Base-by-base conservation (phyloP, 495 filamentous ascomycete genomes). In the Penicillium riverlandense region DNA sequence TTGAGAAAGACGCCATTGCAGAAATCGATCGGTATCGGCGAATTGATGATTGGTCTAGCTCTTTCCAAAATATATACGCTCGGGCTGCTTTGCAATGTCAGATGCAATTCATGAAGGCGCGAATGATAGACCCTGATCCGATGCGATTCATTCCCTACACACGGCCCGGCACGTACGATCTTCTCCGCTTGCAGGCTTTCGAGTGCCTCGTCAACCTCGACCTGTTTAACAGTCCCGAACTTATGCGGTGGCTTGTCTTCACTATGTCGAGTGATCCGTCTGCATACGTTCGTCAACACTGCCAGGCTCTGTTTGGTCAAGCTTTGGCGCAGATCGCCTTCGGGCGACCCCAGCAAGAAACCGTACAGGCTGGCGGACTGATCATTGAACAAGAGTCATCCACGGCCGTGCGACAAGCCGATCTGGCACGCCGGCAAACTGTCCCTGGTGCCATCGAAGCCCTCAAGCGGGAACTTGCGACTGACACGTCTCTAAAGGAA, bases 41-140 rank as follows among this genome's bases (percentile, higher is more conserved):
- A 36, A 88, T 94, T 75, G 92, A 99, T 54, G 89, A 96, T 64
- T 97, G 89, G 83, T 85, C 85, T 0, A 78, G 83, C 30, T 94
- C 90, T 0, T 95, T 84, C 62, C 88, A 96, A 43, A 99, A 97
- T 50, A 74, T 95, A 43, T 89, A 89, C 60, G 88, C 94, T 1
- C 75, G 76, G 31, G 84, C 90, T 6, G 88, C 89, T 4, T 65
- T 97, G 14, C 75, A 84, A n/a, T 89, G 86, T 62, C 79, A 85
- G 47, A 75, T 79, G 61, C 74, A 69, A 38, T 66, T 96, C 16
- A 86, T 88, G 72, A 79, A 85, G 57, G 82, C 80, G 8, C 74
- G 77, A 10, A 74, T 89, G 37, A 79, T 85, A 28, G 74, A 80
- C 2, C 41, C 68, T 11, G 76, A 82, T 35, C 58, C 79, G 0